These are phyloP conservation scores for Teunomyces aglyptinius DNA, from an alignment of 805 yeast genomes.

Conservation along the genomic window DNA sequence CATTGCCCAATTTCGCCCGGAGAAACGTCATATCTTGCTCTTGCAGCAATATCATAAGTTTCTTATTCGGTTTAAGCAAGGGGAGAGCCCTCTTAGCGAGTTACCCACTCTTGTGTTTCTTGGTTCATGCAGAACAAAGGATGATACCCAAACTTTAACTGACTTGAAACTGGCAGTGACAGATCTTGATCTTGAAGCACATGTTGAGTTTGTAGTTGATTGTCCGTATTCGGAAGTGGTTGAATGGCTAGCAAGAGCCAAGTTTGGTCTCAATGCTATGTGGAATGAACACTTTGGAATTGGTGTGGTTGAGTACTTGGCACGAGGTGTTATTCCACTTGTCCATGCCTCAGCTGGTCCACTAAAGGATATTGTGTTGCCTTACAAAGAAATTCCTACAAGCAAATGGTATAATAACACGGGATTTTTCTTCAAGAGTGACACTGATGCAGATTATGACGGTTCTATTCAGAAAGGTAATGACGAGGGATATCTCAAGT, in stretches of 20 bases:
- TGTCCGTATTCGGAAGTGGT: conserved; percentile 67
- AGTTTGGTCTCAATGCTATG: conserved; percentile 91
- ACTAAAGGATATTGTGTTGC: conserved; percentile 70
- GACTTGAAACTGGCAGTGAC: conserved; percentile 42
- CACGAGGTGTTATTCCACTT: conserved; percentile 82
- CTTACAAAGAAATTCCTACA: conserved; percentile 7
- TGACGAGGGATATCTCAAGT: not conserved
- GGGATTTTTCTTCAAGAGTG: conserved; percentile 78
- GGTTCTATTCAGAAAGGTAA: conserved; percentile 9
- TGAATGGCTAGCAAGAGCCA: conserved; percentile 50
- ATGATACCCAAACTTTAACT: conserved; percentile 61
- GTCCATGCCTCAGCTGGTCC: conserved; percentile 98
- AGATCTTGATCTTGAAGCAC: conserved; percentile 26
- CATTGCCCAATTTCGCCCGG: conserved; percentile 93
- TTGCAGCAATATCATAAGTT: conserved; percentile 62
- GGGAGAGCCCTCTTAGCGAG: conserved; percentile 14
- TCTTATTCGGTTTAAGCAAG: conserved; percentile 23
- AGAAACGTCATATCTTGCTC: conserved; percentile 80
- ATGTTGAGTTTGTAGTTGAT: conserved; percentile 64
- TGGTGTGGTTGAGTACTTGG: conserved; percentile 89
- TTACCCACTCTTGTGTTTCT: conserved; percentile 65
- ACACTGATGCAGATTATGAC: conserved; percentile 67
- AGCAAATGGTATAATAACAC: conserved; percentile 43
- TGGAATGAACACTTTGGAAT: conserved; percentile 99
- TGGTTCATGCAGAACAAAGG: conserved; percentile 77